A percentile compares a stretch with the other conserved stretches of the same genome.
phyloP scores from a whole-genome alignment of 768 basidiomycete genomes.

The Podaxis rugospora region DNA sequence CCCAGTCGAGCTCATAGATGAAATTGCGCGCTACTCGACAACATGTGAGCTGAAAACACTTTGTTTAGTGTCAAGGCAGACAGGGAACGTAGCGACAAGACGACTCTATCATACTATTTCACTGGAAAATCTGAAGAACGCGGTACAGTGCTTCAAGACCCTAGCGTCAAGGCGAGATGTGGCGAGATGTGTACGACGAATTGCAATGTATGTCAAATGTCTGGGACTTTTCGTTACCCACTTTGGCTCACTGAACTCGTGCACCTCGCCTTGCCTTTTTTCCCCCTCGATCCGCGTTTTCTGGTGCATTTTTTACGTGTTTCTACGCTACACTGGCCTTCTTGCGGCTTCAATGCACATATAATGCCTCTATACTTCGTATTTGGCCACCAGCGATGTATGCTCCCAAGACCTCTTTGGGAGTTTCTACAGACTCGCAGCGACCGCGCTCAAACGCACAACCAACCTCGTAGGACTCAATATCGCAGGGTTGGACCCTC shows the following conservation, averaged over 20 bases:
- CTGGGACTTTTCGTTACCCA: not conserved
- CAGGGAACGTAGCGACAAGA: constrained; percentile 12
- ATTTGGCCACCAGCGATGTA: constrained; percentile 5
- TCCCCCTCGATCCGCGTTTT: not conserved
- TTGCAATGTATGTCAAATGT: constrained; percentile 4
- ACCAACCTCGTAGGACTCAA: constrained; percentile 11
- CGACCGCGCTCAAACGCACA: constrained; percentile 5
- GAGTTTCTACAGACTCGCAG: constrained; percentile 13
- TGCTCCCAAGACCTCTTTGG: not conserved
- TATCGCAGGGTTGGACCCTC: constrained; percentile 6
- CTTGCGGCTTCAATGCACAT: not conserved
- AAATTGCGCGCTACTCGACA: constrained; percentile 10
- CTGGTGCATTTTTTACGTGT: not conserved
- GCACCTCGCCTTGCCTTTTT: not conserved
- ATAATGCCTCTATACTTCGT: not conserved
- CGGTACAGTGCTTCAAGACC: constrained; percentile 4
- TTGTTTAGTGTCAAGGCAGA: constrained; percentile 12
- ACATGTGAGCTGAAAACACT: constrained; percentile 12
- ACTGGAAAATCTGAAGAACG: constrained; percentile 1
- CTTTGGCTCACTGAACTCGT: not conserved
- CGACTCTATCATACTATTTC: constrained; percentile 13
- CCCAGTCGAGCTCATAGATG: constrained; percentile 16
- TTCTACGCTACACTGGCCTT: not conserved
- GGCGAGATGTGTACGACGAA: not conserved
- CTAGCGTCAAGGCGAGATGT: not conserved